phyloP scores from a whole-genome alignment of 352 stramenopile genomes.

The Phytopythium sindhum region DNA sequence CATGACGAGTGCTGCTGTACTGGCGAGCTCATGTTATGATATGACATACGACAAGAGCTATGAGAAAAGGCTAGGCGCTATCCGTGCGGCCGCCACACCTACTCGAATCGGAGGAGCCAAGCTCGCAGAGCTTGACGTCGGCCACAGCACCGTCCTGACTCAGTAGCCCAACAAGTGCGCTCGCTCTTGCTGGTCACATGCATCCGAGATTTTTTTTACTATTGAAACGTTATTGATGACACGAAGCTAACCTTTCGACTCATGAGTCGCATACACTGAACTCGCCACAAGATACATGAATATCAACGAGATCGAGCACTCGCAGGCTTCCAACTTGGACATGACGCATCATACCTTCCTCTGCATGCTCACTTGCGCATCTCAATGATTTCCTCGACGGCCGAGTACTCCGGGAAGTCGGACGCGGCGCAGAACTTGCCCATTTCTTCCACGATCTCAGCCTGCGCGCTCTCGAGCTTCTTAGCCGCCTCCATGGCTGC shows the following conservation, averaged over 20 bases:
- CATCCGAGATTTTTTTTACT: background rate
- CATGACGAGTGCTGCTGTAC: no score
- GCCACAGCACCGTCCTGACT: no score
- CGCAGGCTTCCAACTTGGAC: background rate
- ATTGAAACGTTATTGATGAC: background rate
- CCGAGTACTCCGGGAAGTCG: slow-evolving; percentile 56
- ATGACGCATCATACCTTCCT: background rate
- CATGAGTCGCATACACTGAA: background rate
- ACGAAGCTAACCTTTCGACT: background rate
- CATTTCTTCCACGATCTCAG: slow-evolving; percentile 37
- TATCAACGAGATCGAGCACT: background rate
- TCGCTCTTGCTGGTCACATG: background rate
- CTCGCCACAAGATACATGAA: background rate
- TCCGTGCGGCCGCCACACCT: no score
- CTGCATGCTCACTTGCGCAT: slow-evolving; percentile 11
- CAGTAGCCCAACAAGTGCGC: background rate
- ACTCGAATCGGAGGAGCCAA: no score
- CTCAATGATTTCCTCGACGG: slow-evolving; percentile 53
- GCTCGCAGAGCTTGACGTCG: no score
- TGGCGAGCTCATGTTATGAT: no score
- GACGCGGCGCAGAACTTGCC: slow-evolving; percentile 56
- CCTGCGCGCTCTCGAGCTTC: slow-evolving; percentile 24
- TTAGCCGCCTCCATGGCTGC: slow-evolving; percentile 15
- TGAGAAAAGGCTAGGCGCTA: no score
- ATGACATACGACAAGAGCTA: no score